A percentile compares a stretch with the other conserved stretches of the same genome.
phyloP scores from a whole-genome alignment of 2,329 filamentous ascomycete species.

The Colletotrichum lindemuthianum region DNA sequence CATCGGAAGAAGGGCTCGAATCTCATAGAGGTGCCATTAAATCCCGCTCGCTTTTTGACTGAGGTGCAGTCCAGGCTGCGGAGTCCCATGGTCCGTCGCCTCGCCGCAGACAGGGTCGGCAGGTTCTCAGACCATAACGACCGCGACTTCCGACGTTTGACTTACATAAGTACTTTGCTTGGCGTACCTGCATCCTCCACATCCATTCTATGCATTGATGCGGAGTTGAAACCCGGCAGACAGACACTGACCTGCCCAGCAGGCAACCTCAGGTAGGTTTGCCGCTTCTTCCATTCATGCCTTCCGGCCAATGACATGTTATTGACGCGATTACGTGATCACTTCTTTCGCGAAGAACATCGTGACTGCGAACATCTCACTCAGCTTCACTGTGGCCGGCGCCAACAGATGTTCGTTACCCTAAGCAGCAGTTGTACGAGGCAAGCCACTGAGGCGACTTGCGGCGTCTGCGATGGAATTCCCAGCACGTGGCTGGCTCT shows the following conservation, averaged over 20 bases:
- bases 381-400: too few species aligned
- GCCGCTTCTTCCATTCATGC: background rate
- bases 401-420: too few species aligned
- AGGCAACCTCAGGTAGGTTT: too few species aligned
- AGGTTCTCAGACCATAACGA: constrained; percentile 9
- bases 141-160: constrained; percentile 25
- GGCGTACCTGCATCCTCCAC: constrained; percentile 5
- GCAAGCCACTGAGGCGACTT: too few species aligned
- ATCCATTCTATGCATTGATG: background rate
- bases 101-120: background rate
- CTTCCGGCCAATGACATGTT: constrained; percentile 28
- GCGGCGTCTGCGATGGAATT: too few species aligned
- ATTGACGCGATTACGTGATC: constrained; percentile 20
- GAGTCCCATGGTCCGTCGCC: constrained; percentile 1
- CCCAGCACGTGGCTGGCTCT: too few species aligned
- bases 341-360: background rate
- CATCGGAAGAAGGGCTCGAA: too few species aligned
- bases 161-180: constrained; percentile 22
- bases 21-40: too few species aligned
- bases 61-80: too few species aligned
- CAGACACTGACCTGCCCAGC: background rate
- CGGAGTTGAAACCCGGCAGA: constrained; percentile 1
- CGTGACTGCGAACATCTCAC: background rate
- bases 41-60: too few species aligned
- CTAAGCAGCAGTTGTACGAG: too few species aligned